Percentiles rank a stretch among this genome's conserved stretches.
These are phyloP conservation scores for Phialocephala subalpina DNA, from an alignment of 2,329 filamentous ascomycete species.

Conservation along the genomic window DNA sequence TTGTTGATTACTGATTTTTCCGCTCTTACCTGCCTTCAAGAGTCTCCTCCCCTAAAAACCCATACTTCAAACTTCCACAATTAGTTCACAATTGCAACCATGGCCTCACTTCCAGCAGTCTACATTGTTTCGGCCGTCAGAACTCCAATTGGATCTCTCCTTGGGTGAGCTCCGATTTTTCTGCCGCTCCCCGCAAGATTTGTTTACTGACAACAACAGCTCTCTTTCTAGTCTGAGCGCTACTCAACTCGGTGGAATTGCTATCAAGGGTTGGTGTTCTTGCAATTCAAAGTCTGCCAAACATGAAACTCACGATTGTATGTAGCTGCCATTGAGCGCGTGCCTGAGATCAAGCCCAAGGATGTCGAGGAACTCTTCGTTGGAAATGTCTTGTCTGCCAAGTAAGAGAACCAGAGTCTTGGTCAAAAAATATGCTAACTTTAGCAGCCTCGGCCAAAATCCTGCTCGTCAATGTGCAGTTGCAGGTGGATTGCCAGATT, in stretches of 20 bases:
- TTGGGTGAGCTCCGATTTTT: conserved; percentile 75
- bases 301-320: conserved; percentile 24
- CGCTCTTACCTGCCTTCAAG: neutral
- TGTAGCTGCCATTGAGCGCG: conserved; percentile 80
- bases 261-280: conserved; percentile 79
- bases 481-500: conserved; percentile 82
- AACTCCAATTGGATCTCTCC: conserved; percentile 93
- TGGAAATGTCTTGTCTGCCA: conserved; percentile 96
- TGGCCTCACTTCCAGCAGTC: conserved; percentile 84
- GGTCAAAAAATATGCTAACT: conserved; percentile 24
- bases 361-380: conserved; percentile 97
- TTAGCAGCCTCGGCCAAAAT: conserved; percentile 85
- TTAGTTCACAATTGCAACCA: conserved; percentile 50
- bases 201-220: conserved; percentile 55
- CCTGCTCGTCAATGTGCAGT: conserved; percentile 95
- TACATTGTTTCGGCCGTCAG: conserved; percentile 94
- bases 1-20: conserved; percentile 24
- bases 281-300: conserved; percentile 1
- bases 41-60: neutral
- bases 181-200: conserved; percentile 44
- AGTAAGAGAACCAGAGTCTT: conserved; percentile 62
- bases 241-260: conserved; percentile 85
- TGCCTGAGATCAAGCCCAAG: conserved; percentile 84
- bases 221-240: conserved; percentile 89
- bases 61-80: conserved; percentile 1